Evolutionary conservation across 176 grass and related monocot genomes (phyloP).

Genomic region (Musa acuminata): DNA sequence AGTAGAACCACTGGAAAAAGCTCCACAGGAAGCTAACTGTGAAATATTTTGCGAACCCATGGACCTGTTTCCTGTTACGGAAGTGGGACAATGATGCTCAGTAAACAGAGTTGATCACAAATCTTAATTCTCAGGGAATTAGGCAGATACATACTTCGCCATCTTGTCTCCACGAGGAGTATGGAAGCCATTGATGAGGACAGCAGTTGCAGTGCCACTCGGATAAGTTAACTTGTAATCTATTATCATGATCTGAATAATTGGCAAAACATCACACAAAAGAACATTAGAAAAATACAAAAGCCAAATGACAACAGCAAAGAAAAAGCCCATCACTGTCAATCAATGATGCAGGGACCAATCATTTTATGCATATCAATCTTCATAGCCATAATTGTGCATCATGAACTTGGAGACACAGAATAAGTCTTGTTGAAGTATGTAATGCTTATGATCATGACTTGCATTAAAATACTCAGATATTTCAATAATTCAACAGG

Average conservation of each 20-base stretch:
- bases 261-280: not conserved
- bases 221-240: conserved; percentile 95
- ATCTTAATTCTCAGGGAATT: too few species aligned
- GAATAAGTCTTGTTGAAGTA: too few species aligned
- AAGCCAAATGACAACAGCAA: not conserved
- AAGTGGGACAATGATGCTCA: not conserved
- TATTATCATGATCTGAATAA: conserved; percentile 73
- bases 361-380: not conserved
- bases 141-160: conserved; percentile 41
- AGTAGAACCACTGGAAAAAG: conserved; percentile 97
- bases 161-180: conserved; percentile 78
- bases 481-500: not conserved
- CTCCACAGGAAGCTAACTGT: conserved; percentile 81
- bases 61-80: conserved; percentile 57
- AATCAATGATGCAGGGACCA: not conserved
- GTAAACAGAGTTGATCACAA: too few species aligned
- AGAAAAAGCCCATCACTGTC: not conserved
- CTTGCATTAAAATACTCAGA: conserved; percentile 1
- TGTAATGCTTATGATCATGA: not conserved
- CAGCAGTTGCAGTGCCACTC: conserved; percentile 86
- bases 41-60: conserved; percentile 74
- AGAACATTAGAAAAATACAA: not conserved
- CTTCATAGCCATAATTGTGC: too few species aligned
- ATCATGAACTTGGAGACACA: too few species aligned
- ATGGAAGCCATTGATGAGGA: conserved; percentile 96